Conservation (phyloP, 1,139 yeast genomes). For the Hyphopichia khmerensis region DNA sequence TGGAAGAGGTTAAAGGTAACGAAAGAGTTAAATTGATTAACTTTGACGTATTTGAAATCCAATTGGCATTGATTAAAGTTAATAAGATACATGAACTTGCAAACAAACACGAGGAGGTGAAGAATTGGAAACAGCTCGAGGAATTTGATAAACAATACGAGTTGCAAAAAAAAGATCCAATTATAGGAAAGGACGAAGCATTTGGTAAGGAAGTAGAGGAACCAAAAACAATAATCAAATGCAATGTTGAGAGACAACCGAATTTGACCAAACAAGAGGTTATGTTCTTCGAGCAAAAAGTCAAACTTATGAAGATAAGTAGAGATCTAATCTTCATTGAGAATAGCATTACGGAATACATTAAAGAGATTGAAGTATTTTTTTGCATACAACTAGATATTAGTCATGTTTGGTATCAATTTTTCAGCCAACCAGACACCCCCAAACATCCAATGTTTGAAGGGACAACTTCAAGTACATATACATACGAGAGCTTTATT, state of each 20-base stretch:
- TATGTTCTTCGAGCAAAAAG: neutral
- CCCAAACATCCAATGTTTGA: neutral
- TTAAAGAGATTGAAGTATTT: neutral
- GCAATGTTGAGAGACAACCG: no score
- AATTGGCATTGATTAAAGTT: constrained; percentile 1
- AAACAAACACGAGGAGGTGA: neutral
- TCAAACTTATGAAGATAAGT: neutral
- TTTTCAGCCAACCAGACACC: neutral
- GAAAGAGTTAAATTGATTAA: neutral
- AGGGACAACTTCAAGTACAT: neutral
- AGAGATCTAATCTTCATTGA: neutral
- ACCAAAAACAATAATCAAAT: no score
- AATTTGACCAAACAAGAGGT: neutral
- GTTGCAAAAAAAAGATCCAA: neutral
- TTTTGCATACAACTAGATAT: neutral
- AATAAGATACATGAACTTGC: neutral
- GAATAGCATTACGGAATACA: neutral
- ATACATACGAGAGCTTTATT: neutral
- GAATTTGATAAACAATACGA: neutral
- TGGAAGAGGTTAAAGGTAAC: neutral
- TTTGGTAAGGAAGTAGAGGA: neutral
- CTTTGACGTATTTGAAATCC: neutral
- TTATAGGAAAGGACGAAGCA: neutral
- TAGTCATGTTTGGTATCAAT: constrained; percentile 1
- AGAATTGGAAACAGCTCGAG: neutral